Base-by-base conservation (phyloP, 2,329 filamentous ascomycete species). In the Hypomyces rosellus region DNA sequence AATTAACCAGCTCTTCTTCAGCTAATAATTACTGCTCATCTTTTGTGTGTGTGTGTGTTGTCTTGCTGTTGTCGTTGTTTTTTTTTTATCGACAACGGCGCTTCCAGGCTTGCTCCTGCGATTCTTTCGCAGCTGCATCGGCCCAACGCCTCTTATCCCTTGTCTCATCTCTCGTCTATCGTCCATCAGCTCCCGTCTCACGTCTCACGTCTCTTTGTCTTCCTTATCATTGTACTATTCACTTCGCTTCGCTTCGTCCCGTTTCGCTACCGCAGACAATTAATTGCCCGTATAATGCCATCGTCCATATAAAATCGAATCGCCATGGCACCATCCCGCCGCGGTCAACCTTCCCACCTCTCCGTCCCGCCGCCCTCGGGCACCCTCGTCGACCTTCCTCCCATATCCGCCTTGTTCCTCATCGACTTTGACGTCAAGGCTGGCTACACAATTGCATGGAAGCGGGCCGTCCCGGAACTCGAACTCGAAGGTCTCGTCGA, bases 381-480 rank as follows among this genome's bases (percentile, higher is more conserved):
- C 56, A 57, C 65, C 53, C 50, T 65, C 48, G 52, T 60, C 60
- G 58, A 64, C 54, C 59, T 64, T 51, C 63, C 68, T 55, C 61
- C 65, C 46, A 62, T 92, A 62, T 85, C 86, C 37, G 89, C 89
- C 33, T 77, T 95, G 34, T 96, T 95, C 68, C 77, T 95, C 55
- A 92, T 95, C 69, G 83, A 88, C 64, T 96, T 96, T 72, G 90
- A 96, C 69, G 86, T 92, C 71, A 93, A 91, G 68, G 86, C 89
- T 62, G 90, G 90, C 74, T 95, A 85, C 69, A 95, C 89, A 42
- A 86, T 97, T 63, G 82, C 83, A 34, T 97, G 93, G 93, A 89
- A 95, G 68, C 83, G 81, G 57, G 81, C 85, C 12, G 70, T 82
- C 1, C 75, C 82, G 13, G 84, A 81, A 45, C 77, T 92, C 70